Percentiles rank a stretch among this genome's conserved stretches.
phyloP scores from a whole-genome alignment of 495 filamentous ascomycete species.

The Sordaria brevicollis region DNA sequence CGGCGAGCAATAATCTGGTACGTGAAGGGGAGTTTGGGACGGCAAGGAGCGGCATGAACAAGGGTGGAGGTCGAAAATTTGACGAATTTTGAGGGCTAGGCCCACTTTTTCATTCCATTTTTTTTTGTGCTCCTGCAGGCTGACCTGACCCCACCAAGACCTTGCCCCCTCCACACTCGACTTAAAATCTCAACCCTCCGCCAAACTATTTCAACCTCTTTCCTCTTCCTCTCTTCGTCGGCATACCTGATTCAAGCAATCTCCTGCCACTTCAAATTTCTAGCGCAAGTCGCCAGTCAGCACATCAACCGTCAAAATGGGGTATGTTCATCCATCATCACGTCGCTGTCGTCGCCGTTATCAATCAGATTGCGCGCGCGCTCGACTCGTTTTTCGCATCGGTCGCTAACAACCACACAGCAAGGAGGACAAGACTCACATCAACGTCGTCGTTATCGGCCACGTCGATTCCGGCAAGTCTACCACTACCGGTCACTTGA shows the following conservation, averaged over 20 bases:
- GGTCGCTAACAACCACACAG: conserved; percentile 32
- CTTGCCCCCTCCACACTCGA: conserved; percentile 15
- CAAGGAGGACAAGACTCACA: conserved; percentile 78
- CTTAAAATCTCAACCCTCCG: conserved; percentile 25
- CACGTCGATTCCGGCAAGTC: conserved; percentile 99
- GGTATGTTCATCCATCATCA: conserved; percentile 7
- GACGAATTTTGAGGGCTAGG: conserved; percentile 16
- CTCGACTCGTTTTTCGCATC: neutral
- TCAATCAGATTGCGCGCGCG: neutral
- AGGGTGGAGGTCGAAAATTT: neutral
- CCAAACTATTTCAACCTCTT: conserved; percentile 8
- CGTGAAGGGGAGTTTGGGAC: conserved; percentile 1
- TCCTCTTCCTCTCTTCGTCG: conserved; percentile 23
- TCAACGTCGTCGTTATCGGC: conserved; percentile 98
- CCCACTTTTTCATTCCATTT: conserved; percentile 16
- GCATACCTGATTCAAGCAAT: conserved; percentile 30
- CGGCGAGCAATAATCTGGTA: neutral
- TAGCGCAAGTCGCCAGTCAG: conserved; percentile 14
- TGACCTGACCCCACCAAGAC: conserved; percentile 12
- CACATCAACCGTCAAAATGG: conserved; percentile 21
- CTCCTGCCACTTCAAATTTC: conserved; percentile 22
- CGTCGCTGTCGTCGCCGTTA: neutral
- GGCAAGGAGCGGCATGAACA: conserved; percentile 16
- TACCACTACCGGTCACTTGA: conserved; percentile 89
- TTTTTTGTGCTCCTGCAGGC: conserved; percentile 8